phyloP scores from a whole-genome alignment of 2,329 filamentous ascomycete genomes.

The Phoma sp. region DNA sequence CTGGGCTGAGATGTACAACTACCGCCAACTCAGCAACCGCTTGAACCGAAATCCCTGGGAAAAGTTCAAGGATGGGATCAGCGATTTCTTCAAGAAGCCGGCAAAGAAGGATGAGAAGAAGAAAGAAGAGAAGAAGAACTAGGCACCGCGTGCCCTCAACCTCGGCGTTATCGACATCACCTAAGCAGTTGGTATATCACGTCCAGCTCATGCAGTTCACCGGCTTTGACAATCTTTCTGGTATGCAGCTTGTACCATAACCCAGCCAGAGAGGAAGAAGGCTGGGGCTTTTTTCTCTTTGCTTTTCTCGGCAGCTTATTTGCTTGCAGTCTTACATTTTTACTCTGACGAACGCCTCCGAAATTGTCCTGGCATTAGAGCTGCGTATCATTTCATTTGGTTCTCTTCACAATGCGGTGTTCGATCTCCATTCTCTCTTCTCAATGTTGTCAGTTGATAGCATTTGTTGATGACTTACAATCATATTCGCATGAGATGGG shows the following conservation, averaged over 20 bases:
- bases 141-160: neutral
- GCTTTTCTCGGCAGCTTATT: neutral
- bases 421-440: neutral
- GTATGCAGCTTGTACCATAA: constrained; percentile 4
- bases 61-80: constrained; percentile 59
- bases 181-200: neutral
- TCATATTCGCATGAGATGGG: constrained; percentile 8
- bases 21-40: constrained; percentile 87
- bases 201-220: neutral
- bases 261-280: neutral
- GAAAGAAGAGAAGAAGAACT: constrained; percentile 22
- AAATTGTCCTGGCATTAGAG: constrained; percentile 19
- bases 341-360: constrained; percentile 18
- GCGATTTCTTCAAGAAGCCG: constrained; percentile 46
- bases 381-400: neutral
- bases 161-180: neutral
- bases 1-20: constrained; percentile 97
- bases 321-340: constrained; percentile 1
- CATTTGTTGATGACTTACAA: constrained; percentile 1
- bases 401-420: neutral
- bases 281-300: neutral
- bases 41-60: constrained; percentile 87
- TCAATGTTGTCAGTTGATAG: neutral
- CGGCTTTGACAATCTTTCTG: neutral
- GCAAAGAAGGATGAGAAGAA: constrained; percentile 35